phyloP scores from a whole-genome alignment of 2,329 filamentous ascomycete genomes.

The Rutstroemia sp. region DNA sequence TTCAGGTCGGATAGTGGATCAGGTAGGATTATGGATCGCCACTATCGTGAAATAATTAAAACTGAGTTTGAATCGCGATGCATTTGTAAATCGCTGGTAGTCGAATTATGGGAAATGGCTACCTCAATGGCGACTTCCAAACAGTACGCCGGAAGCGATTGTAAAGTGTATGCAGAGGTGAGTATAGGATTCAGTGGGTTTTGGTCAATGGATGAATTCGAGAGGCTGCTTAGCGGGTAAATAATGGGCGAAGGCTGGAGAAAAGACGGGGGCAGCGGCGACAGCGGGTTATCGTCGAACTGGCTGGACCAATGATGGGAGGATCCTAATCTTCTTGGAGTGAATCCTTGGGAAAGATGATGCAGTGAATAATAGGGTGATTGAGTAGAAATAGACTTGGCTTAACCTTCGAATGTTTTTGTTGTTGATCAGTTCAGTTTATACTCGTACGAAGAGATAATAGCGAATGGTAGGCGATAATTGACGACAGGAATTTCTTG shows the following conservation, averaged over 20 bases:
- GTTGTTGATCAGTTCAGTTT: neutral
- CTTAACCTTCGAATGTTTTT: neutral
- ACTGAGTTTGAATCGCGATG: neutral
- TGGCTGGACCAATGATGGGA: too few species aligned
- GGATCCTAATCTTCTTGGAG: too few species aligned
- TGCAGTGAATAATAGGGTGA: neutral
- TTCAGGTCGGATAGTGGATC: neutral
- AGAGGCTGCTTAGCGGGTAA: conserved; percentile 1
- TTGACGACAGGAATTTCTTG: neutral
- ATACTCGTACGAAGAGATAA: neutral
- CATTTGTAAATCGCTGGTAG: conserved; percentile 1
- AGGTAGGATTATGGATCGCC: neutral
- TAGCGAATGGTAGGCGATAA: neutral
- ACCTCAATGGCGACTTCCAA: neutral
- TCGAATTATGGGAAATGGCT: neutral
- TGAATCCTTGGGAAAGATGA: neutral
- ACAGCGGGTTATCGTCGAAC: neutral
- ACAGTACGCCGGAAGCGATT: neutral
- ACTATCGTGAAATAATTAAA: conserved; percentile 1
- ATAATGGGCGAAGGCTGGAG: neutral
- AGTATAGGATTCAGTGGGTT: neutral
- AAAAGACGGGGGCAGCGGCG: neutral
- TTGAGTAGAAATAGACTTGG: neutral
- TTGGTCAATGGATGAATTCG: neutral
- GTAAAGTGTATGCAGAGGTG: neutral